phyloP scores from a whole-genome alignment of 2,329 filamentous ascomycete species.

The Fusarium subglutinans region DNA sequence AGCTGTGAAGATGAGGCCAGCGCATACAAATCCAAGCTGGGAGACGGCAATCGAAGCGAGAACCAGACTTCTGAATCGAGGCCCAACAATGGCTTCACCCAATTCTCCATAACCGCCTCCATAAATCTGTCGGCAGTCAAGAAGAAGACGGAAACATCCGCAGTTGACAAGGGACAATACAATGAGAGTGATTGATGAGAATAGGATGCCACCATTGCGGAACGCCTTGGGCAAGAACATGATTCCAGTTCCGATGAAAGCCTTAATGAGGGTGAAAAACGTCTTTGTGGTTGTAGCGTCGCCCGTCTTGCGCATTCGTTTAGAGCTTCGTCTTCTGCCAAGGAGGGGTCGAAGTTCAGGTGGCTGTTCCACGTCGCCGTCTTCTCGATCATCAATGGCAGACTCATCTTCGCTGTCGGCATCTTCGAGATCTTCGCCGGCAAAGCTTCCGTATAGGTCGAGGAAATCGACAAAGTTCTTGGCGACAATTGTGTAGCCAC shows the following conservation, averaged over 20 bases:
- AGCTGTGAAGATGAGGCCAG: constrained; percentile 80
- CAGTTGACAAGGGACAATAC: constrained; percentile 72
- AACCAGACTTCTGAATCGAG: constrained; percentile 70
- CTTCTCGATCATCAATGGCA: constrained; percentile 60
- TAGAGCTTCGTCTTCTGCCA: constrained; percentile 60
- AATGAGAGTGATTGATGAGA: constrained; percentile 75
- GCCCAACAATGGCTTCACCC: constrained; percentile 71
- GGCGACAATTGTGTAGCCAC: constrained; percentile 63
- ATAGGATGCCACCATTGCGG: constrained; percentile 79
- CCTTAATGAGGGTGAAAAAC: constrained; percentile 82
- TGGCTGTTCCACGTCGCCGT: constrained; percentile 54
- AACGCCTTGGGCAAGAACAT: constrained; percentile 86
- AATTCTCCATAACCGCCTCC: constrained; percentile 80
- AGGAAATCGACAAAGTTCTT: constrained; percentile 79
- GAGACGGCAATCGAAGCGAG: constrained; percentile 77
- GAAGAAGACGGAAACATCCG: constrained; percentile 75
- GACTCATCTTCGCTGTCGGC: constrained; percentile 65
- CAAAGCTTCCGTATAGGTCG: constrained; percentile 79
- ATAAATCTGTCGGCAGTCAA: constrained; percentile 70
- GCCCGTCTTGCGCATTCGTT: constrained; percentile 56
- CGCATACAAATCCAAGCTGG: constrained; percentile 81
- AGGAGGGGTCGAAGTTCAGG: constrained; percentile 68
- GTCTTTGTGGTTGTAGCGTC: constrained; percentile 76
- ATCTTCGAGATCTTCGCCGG: constrained; percentile 73
- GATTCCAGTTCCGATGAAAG: constrained; percentile 82